Conservation (phyloP, 2,329 filamentous ascomycete genomes). For the Helicocarpus griseus region DNA sequence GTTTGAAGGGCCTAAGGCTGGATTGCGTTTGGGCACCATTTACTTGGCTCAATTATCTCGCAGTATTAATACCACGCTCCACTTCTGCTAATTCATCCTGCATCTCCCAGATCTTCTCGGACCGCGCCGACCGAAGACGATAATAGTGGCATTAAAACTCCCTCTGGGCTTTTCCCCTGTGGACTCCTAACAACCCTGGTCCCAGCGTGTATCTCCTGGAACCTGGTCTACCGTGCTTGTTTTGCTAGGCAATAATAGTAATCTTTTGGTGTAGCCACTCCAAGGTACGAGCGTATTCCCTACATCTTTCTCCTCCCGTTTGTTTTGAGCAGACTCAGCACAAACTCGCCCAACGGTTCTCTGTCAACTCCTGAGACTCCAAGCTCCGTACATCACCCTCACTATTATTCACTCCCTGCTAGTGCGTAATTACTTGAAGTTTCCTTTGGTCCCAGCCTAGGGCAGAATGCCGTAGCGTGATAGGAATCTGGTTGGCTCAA, state of each 20-base stretch:
- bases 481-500: not conserved
- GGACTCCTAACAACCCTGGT: not conserved
- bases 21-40: not conserved
- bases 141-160: not conserved
- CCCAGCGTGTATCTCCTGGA: not conserved
- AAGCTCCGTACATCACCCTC: not conserved
- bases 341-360: not conserved
- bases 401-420: not conserved
- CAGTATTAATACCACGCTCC: conserved; percentile 2
- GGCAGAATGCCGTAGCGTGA: not conserved
- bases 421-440: not conserved
- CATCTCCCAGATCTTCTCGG: not conserved
- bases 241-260: not conserved
- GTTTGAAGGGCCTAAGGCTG: not conserved
- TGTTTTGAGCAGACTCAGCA: not conserved
- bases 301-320: not conserved
- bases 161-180: not conserved
- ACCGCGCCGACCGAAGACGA: not conserved
- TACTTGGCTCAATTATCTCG: conserved; percentile 1
- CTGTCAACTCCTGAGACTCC: not conserved
- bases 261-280: no score
- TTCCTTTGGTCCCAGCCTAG: not conserved
- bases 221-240: not conserved
- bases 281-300: not conserved
- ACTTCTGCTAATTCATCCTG: not conserved